Conservation (phyloP, 352 stramenopile species). For the Pythium apleroticum region DNA sequence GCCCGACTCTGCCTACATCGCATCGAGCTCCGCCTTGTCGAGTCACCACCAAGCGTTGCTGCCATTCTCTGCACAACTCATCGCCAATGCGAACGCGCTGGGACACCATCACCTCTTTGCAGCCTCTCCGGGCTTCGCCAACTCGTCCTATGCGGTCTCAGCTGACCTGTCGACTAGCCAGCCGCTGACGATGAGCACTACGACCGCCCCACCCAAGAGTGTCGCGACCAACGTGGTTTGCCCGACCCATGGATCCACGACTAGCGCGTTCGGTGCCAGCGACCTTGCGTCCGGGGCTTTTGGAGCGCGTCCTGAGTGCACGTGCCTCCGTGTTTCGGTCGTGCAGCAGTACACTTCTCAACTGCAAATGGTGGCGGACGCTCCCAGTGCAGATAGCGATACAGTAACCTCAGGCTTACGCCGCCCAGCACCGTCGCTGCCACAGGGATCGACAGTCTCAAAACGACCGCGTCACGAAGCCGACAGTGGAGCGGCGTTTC, state of each 20-base stretch:
- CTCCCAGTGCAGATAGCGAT: not conserved
- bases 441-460: not conserved
- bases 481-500: not conserved
- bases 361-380: not conserved
- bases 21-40: not conserved
- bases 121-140: not conserved
- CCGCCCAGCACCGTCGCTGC: not conserved
- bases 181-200: not conserved
- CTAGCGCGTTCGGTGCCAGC: not conserved
- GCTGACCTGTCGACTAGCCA: not conserved
- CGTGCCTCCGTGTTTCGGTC: conserved; percentile 8
- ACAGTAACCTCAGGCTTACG: not conserved
- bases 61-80: conserved; percentile 6
- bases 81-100: conserved; percentile 6
- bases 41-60: conserved; percentile 10
- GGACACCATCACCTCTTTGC: not conserved
- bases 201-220: not conserved
- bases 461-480: not conserved
- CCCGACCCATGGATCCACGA: conserved; percentile 12
- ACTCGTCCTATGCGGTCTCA: not conserved
- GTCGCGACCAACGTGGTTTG: conserved; percentile 14
- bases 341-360: conserved; percentile 5
- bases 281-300: not conserved
- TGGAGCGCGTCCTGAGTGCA: conserved; percentile 6
- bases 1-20: conserved; percentile 17